These are phyloP conservation scores for Tetrapyrgos nigripes DNA, from an alignment of 1,284 basidiomycete genomes.

Conservation along the genomic window DNA sequence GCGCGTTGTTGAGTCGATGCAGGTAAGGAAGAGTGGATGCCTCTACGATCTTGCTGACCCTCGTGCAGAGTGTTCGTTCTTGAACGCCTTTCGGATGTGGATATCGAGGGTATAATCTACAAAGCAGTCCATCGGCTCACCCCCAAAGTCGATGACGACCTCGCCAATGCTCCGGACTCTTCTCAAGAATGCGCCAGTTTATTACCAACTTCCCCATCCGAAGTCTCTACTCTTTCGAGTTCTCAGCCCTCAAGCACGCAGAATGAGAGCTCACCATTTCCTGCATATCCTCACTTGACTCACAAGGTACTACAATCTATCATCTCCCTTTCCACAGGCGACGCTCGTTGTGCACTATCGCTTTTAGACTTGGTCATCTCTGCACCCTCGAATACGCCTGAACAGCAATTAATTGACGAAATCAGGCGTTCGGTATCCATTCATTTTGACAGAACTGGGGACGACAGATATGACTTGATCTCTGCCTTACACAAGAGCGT, in stretches of 20 bases:
- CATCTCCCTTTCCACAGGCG: conserved; percentile 65
- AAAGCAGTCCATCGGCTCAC: conserved; percentile 46
- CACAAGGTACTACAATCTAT: conserved; percentile 56
- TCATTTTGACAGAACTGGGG: conserved; percentile 79
- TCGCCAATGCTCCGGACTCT: conserved; percentile 7
- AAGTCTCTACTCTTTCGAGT: background rate
- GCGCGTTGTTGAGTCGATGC: conserved; percentile 82
- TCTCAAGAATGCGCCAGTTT: conserved; percentile 11
- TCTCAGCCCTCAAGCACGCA: conserved; percentile 7
- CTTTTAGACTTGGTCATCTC: conserved; percentile 67
- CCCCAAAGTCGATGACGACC: background rate
- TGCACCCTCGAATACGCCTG: conserved; percentile 43
- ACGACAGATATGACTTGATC: conserved; percentile 87
- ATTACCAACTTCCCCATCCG: background rate
- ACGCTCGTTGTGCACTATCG: conserved; percentile 74
- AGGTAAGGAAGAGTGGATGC: conserved; percentile 52
- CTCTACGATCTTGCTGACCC: background rate
- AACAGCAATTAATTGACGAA: conserved; percentile 52
- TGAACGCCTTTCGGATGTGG: conserved; percentile 64
- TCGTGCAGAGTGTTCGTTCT: conserved; percentile 66
- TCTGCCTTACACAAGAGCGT: conserved; percentile 89
- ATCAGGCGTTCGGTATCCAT: conserved; percentile 63
- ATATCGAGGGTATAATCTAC: conserved; percentile 58
- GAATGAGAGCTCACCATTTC: conserved; percentile 23
- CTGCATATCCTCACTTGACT: conserved; percentile 53